These are phyloP conservation scores for Dryadomyces quercivorus DNA, from an alignment of 2,329 filamentous ascomycete genomes.

Conservation along the genomic window DNA sequence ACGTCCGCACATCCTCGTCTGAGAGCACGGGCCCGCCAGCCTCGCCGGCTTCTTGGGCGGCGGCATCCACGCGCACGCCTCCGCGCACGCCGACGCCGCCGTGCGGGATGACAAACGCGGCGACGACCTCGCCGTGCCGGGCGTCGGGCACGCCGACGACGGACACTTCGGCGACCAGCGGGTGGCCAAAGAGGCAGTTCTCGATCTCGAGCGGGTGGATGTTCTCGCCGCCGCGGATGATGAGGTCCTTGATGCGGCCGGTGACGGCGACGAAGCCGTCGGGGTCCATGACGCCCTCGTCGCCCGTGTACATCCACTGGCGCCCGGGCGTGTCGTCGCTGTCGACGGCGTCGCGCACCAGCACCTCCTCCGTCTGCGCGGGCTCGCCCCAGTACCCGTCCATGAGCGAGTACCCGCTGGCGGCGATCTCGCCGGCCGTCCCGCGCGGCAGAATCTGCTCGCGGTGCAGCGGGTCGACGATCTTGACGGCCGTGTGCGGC, in stretches of 20 bases:
- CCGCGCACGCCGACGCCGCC: conserved; percentile 19
- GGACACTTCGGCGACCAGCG: conserved; percentile 59
- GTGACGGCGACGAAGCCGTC: conserved; percentile 83
- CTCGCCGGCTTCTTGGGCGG: neutral
- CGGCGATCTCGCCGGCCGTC: conserved; percentile 66
- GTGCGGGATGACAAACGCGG: conserved; percentile 61
- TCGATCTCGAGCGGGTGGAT: conserved; percentile 91
- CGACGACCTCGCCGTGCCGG: conserved; percentile 75
- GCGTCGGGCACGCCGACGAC: conserved; percentile 78
- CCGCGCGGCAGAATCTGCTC: conserved; percentile 47
- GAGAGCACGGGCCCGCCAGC: conserved; percentile 23
- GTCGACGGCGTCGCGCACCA: conserved; percentile 17
- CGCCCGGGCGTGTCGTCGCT: conserved; percentile 18
- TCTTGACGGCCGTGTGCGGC: conserved; percentile 66
- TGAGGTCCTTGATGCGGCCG: conserved; percentile 85
- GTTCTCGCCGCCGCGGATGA: conserved; percentile 91
- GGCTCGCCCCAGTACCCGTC: conserved; percentile 78
- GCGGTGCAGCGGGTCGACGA: conserved; percentile 59
- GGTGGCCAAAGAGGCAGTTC: conserved; percentile 68
- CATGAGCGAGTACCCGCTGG: conserved; percentile 81
- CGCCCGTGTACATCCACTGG: conserved; percentile 81
- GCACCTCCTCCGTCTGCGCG: conserved; percentile 53
- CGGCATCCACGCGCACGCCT: conserved; percentile 11
- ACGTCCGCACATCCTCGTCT: conserved; percentile 50
- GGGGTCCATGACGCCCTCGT: conserved; percentile 76